Conservation (phyloP, 805 yeast species). For the Hanseniaspora clermontiae region DNA sequence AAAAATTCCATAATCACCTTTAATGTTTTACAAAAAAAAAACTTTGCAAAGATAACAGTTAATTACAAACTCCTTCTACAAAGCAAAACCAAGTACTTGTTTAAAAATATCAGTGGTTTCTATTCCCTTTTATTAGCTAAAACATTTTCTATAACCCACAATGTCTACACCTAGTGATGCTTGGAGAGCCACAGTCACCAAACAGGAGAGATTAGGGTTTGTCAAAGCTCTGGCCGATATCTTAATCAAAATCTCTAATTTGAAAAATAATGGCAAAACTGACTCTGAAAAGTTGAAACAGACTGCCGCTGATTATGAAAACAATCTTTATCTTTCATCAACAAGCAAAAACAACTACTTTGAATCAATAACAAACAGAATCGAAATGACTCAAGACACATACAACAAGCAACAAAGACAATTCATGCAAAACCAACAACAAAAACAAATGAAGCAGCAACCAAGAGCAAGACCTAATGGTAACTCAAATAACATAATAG, state of each 20-base stretch:
- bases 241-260: constrained; percentile 27
- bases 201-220: constrained; percentile 25
- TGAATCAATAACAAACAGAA: constrained; percentile 35
- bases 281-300: constrained; percentile 35
- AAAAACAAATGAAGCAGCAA: constrained; percentile 23
- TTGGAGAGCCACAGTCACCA: constrained; percentile 9
- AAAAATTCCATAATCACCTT: no score
- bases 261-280: constrained; percentile 26
- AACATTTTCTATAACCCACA: no score
- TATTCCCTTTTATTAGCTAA: background rate
- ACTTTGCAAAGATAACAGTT: background rate
- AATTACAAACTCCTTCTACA: no score
- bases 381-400: constrained; percentile 28
- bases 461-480: constrained; percentile 16
- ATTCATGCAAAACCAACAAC: constrained; percentile 19
- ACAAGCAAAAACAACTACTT: constrained; percentile 46
- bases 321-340: constrained; percentile 48
- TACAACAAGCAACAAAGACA: constrained; percentile 21
- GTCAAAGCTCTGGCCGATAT: constrained; percentile 26
- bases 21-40: no score
- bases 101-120: background rate
- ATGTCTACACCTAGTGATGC: constrained; percentile 4
- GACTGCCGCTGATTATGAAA: constrained; percentile 61
- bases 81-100: background rate
- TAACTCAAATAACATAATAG: background rate